Percentiles rank a stretch among this genome's conserved stretches.
Evolutionary conservation across 2,329 filamentous ascomycete species (phyloP).

Genomic region (Ophiostoma pallidulum): DNA sequence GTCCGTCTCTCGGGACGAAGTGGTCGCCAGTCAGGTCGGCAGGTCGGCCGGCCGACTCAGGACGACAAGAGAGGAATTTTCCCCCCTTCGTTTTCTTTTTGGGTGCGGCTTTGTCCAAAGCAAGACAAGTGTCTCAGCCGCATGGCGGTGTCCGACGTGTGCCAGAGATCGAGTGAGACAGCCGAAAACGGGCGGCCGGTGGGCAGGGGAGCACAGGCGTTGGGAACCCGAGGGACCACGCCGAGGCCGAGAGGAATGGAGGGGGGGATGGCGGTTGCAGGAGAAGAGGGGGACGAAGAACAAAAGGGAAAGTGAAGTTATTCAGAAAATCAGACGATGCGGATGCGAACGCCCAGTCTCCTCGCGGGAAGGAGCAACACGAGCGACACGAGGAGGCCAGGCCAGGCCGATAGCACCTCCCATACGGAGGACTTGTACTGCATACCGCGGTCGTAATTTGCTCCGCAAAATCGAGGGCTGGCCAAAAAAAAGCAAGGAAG

Average conservation of each 20-base stretch:
- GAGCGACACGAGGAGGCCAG: too few relatives aligned
- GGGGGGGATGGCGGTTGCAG: neutral
- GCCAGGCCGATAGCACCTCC: too few relatives aligned
- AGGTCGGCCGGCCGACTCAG: too few relatives aligned
- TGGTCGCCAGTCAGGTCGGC: too few relatives aligned
- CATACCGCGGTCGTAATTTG: too few relatives aligned
- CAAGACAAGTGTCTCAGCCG: slow-evolving; percentile 14
- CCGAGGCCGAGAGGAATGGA: neutral
- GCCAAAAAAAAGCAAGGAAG: slow-evolving; percentile 12
- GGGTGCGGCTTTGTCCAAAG: slow-evolving; percentile 8
- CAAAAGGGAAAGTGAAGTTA: slow-evolving; percentile 5
- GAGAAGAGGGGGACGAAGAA: neutral
- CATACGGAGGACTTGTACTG: too few relatives aligned
- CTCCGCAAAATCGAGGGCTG: neutral
- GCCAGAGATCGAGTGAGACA: slow-evolving; percentile 8
- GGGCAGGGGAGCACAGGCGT: neutral
- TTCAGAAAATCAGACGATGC: slow-evolving; percentile 5
- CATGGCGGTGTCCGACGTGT: slow-evolving; percentile 8
- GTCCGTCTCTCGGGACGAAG: too few relatives aligned
- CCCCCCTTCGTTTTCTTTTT: too few relatives aligned
- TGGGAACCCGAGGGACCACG: neutral
- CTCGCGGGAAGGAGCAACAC: slow-evolving; percentile 3
- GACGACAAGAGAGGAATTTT: too few relatives aligned
- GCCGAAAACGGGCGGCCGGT: slow-evolving; percentile 9
- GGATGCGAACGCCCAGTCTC: neutral